Evolutionary conservation across 108 stramenopile genomes (phyloP).

Genomic region (Nitzschia sp.): DNA sequence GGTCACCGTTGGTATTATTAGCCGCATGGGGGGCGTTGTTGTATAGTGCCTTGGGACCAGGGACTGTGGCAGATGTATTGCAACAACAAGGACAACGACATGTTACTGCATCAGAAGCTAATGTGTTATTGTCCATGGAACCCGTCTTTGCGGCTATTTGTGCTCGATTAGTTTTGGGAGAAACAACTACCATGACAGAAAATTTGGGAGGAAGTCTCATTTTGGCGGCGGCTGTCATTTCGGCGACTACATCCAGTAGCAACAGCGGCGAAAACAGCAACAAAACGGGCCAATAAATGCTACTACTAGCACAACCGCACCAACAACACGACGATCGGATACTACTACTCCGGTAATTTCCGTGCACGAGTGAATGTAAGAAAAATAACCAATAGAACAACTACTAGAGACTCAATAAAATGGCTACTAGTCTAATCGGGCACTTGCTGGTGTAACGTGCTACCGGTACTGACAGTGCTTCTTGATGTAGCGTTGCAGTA

Average conservation of each 20-base stretch:
- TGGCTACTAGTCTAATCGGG: no score
- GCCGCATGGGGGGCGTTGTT: slow-evolving; percentile 51
- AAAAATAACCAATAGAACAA: neutral
- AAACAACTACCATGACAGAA: slow-evolving; percentile 47
- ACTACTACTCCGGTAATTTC: neutral
- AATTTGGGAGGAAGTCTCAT: slow-evolving; percentile 51
- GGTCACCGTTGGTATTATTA: no score
- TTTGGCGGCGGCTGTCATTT: slow-evolving; percentile 52
- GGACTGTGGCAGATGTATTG: slow-evolving; percentile 60
- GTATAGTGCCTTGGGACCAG: slow-evolving; percentile 65
- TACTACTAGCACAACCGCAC: neutral
- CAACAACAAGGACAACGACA: slow-evolving; percentile 65
- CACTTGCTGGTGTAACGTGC: no score
- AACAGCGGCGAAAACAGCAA: neutral
- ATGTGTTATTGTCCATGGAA: slow-evolving; percentile 62
- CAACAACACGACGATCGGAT: no score
- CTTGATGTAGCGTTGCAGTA: no score
- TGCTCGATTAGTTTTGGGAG: slow-evolving; percentile 52
- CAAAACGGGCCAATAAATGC: neutral
- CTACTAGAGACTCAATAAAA: neutral
- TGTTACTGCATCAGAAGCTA: slow-evolving; percentile 44
- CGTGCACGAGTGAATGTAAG: neutral
- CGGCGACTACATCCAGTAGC: neutral
- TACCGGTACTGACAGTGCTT: no score
- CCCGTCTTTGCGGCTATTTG: slow-evolving; percentile 60